phyloP scores from a whole-genome alignment of 75 land plant genomes.

The Larix kaempferi region DNA sequence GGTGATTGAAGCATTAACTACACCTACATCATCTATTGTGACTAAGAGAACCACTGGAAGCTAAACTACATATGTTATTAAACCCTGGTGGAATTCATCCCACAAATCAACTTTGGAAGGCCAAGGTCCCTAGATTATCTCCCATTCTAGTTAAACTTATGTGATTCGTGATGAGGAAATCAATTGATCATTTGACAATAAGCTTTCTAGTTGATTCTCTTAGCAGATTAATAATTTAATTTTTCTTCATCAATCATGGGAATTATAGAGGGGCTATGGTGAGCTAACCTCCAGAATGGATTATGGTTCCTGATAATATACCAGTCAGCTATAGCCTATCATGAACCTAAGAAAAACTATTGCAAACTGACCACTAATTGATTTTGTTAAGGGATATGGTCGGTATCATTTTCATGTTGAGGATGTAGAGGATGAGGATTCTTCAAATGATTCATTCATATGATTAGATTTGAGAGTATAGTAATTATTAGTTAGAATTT shows the following conservation, averaged over 20 bases:
- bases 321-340: too few species aligned
- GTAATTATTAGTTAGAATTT: too few species aligned
- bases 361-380: too few species aligned
- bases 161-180: not conserved
- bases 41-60: not conserved
- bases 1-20: too few species aligned
- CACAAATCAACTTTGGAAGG: too few species aligned
- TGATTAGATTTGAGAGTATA: too few species aligned
- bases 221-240: not conserved
- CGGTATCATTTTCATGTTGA: too few species aligned
- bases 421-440: too few species aligned
- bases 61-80: not conserved
- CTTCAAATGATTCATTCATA: too few species aligned
- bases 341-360: too few species aligned
- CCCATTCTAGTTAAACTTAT: not conserved
- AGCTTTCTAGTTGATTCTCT: not conserved
- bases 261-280: not conserved
- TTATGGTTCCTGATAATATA: not conserved
- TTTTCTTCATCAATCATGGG: not conserved
- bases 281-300: not conserved
- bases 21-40: not conserved
- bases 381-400: too few species aligned
- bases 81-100: not conserved
- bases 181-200: not conserved
- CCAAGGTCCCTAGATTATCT: not conserved